Conservation (phyloP, 306 rosid genomes). For the Betula pendula region DNA sequence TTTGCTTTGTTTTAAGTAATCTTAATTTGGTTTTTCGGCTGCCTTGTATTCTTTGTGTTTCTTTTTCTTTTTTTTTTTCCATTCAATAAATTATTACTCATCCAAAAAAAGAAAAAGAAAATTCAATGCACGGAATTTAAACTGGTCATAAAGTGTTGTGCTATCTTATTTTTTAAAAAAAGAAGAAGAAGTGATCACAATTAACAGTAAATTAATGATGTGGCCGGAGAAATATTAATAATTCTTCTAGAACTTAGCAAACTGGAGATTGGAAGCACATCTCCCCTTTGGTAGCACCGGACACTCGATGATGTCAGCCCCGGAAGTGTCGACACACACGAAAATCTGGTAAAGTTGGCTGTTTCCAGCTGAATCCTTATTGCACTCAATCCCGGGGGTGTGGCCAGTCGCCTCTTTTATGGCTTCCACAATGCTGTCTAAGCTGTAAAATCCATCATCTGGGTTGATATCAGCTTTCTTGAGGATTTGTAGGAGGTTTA, state of each 20-base stretch:
- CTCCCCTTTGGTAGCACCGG: conserved; percentile 45
- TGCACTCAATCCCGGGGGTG: conserved; percentile 61
- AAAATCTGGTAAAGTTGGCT: conserved; percentile 59
- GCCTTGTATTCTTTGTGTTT: no score
- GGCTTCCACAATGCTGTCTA: conserved; percentile 40
- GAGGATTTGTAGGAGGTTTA: conserved; percentile 55
- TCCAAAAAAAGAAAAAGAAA: no score
- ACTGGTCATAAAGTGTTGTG: no score
- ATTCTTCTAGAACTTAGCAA: conserved; percentile 31
- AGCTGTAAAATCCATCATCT: conserved; percentile 56
- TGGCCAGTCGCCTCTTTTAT: conserved; percentile 51
- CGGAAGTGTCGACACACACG: conserved; percentile 70
- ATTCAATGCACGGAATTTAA: no score
- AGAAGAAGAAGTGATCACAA: no score
- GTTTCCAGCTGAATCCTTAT: conserved; percentile 43
- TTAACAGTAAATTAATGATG: not conserved
- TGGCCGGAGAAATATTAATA: not conserved
- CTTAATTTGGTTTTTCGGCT: no score
- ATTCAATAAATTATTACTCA: no score
- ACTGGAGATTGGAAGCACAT: conserved; percentile 52
- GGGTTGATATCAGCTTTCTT: conserved; percentile 58
- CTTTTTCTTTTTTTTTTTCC: no score
- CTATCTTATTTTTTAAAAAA: no score
- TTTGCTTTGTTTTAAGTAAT: no score
- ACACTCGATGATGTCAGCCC: conserved; percentile 51